phyloP scores from a whole-genome alignment of 2,329 filamentous ascomycete genomes.

The Parastagonospora avenae region DNA sequence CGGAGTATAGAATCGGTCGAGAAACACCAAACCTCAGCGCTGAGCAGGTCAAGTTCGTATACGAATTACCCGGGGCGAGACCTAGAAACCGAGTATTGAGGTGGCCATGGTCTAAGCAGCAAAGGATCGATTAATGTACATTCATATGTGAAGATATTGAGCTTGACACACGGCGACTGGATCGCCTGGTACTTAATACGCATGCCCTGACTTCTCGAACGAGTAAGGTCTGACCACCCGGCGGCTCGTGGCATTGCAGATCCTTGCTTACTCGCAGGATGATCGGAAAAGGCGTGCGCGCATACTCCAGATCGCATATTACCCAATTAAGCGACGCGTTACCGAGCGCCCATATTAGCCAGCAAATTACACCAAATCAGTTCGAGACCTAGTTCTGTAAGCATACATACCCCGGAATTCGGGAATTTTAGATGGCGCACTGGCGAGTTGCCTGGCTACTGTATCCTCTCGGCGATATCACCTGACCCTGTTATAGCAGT shows the following conservation, averaged over 20 bases:
- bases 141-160: constrained; percentile 24
- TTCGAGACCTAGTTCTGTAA: constrained; percentile 45
- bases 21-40: neutral
- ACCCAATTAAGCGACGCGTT: constrained; percentile 37
- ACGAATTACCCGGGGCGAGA: constrained; percentile 18
- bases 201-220: constrained; percentile 11
- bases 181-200: constrained; percentile 10
- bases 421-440: constrained; percentile 14
- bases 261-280: constrained; percentile 24
- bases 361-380: constrained; percentile 35
- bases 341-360: constrained; percentile 28
- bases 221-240: constrained; percentile 11
- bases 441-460: constrained; percentile 6
- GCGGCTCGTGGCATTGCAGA: constrained; percentile 20
- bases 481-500: constrained; percentile 30
- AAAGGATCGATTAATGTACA: constrained; percentile 26
- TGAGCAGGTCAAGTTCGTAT: constrained; percentile 9
- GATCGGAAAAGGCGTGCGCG: constrained; percentile 27
- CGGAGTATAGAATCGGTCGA: neutral
- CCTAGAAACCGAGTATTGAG: constrained; percentile 11
- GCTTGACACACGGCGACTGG: constrained; percentile 8
- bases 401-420: constrained; percentile 25
- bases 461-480: constrained; percentile 20
- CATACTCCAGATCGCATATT: constrained; percentile 32
- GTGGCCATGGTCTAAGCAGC: constrained; percentile 4